Evolutionary conservation across 106 monocot species (phyloP).

Genomic region (Dioscorea dumetorum): DNA sequence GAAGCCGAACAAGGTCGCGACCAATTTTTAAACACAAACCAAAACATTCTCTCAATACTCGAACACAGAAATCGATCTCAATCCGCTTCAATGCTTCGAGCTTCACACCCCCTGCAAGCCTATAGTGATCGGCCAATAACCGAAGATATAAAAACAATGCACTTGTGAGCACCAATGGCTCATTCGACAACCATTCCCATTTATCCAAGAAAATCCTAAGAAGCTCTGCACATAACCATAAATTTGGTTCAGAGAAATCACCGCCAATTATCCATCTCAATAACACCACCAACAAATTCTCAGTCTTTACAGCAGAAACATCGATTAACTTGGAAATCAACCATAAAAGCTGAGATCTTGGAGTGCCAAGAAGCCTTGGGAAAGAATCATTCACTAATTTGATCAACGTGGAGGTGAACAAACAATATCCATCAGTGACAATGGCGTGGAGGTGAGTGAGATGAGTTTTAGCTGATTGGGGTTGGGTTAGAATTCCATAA

Average conservation of each 20-base stretch:
- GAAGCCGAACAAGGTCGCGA: slow-evolving; percentile 60
- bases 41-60: slow-evolving; percentile 45
- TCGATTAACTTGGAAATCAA: slow-evolving; percentile 17
- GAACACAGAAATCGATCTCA: slow-evolving; percentile 60
- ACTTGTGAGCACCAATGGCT: slow-evolving; percentile 34
- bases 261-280: slow-evolving; percentile 45
- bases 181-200: slow-evolving; percentile 48
- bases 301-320: slow-evolving; percentile 22
- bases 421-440: slow-evolving; percentile 51
- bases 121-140: slow-evolving; percentile 64
- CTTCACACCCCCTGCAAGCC: slow-evolving; percentile 19
- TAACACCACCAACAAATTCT: slow-evolving; percentile 34
- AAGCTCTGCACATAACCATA: slow-evolving; percentile 38
- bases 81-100: slow-evolving; percentile 40
- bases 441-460: slow-evolving; percentile 65
- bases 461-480: slow-evolving; percentile 27
- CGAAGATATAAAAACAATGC: slow-evolving; percentile 53
- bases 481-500: slow-evolving; percentile 45
- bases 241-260: slow-evolving; percentile 43
- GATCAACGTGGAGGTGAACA: slow-evolving; percentile 48
- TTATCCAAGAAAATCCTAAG: slow-evolving; percentile 21
- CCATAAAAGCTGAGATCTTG: slow-evolving; percentile 44
- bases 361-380: slow-evolving; percentile 26
- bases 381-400: slow-evolving; percentile 29
- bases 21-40: slow-evolving; percentile 54